Evolutionary conservation across 78 protist species (phyloP), one percentile per base, ranked within the genome.

Genomic region (Paulinella micropora): DNA sequence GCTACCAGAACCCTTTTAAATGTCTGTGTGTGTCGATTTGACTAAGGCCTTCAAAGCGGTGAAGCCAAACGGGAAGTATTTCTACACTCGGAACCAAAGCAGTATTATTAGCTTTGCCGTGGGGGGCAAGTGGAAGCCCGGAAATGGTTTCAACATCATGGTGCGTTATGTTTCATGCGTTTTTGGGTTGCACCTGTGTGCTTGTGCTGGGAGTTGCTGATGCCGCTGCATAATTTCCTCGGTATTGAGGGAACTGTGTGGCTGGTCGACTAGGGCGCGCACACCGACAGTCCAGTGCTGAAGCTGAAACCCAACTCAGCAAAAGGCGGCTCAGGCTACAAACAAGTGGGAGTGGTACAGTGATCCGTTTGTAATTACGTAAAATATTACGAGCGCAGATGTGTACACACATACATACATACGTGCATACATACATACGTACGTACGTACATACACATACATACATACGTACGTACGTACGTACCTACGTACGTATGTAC

Each of bases 21-120:
- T n/a, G n/a, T n/a, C n/a, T n/a, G n/a, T n/a, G n/a, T n/a, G n/a
- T n/a, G n/a, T n/a, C n/a, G n/a, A n/a, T n/a, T n/a, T n/a, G n/a
- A n/a, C n/a, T n/a, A n/a, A n/a, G n/a, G n/a, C n/a, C n/a, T n/a
- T n/a, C n/a, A n/a, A n/a, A n/a, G n/a, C n/a, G n/a, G n/a, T 81
- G 34, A 81, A 81, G 15, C 84, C 84, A 15, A 15, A 4, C 6
- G 94, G 92, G 9, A 93, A 91, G 84, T 97, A 95, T 88, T 97
- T 88, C 90, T 91, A 95, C 88, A 94, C 96, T 23, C 92, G 98
- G 37, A 95, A 96, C 93, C 95, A 92, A 32, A 39, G 92, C 0
- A 83, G 95, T 79, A 34, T 97, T 40, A 79, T 96, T 37, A 97
- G 98, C 35, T 96, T 97, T 41, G 67, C 93, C 29, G 95, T 97